Evolutionary conservation across 169 alveolate genomes (phyloP), one percentile per base, ranked within the genome.

Genomic region (Plasmodium knowlesi): DNA sequence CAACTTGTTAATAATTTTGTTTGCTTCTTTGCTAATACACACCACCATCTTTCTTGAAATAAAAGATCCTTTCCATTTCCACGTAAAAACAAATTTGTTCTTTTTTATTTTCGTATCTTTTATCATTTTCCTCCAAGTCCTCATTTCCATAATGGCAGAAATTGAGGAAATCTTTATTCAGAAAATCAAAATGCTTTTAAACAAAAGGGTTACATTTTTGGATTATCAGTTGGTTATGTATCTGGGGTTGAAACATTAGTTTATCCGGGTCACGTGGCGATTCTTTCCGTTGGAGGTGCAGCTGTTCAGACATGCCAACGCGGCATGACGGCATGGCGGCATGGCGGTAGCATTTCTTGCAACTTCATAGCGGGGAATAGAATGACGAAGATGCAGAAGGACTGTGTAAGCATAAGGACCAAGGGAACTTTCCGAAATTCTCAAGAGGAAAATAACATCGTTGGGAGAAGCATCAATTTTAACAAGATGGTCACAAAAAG

Each of bases 11-110:
- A 53, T 86, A 32, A 53, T 86, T 54, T 53, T 76, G 79, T 74
- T 74, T 43, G 53, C 80, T 19, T 46, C 50, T 32, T 57, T 76
- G 16, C 70, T 86, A 37, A 74, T 86, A 19, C 80, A 86, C 70
- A 76, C 16, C 32, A 86, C 81, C 79, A 30, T 30, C 43, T 2
- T 74, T 74, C 67, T 73, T 12, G 81, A 86, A 86, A 86, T 46
- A 39, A 78, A 78, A 76, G 86, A 86, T 78, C 93, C 86, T 19
- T 86, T 74, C 61, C 43, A 86, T 76, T 86, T 76, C 39, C 80
- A 43, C 28, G 67, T 19, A 10, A 43, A 86, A 74, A 12, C 81
- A 1, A 86, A 86, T 74, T 50, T 22, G 14, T 14, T 78, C 43
- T 86, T 74, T 57, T 86, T 86, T 73, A 12, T 74, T 86, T 61